Base-by-base conservation (phyloP, 2,329 filamentous ascomycete genomes). In the Clonostachys solani region DNA sequence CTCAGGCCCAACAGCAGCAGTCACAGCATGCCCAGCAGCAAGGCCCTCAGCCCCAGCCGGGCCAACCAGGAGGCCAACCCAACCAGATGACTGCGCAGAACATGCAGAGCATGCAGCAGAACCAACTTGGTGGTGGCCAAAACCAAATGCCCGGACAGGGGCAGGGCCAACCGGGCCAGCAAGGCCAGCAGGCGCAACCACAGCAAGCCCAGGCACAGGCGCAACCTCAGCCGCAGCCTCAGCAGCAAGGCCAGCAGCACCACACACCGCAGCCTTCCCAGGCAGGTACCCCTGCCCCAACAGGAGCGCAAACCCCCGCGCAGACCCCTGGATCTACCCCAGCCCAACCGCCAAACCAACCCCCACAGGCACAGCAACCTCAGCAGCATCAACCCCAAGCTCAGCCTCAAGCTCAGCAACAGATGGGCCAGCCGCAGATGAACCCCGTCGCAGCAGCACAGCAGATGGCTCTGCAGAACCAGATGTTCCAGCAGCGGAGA, bases 81-180 rank as follows among this genome's bases (percentile, higher is more conserved):
- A 72, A 71, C 17, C 77, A 80, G 51, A 75, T 79, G 65, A 74
- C 66, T 35, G 64, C 71, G 5, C 75, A 75, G 50, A 69, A 68
- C 46, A 61, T 78, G 50, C 68, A 67, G 44, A 65, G 57, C 42
- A 62, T 75, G 50, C 69, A 74, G 46, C 68, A 71, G 49, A 67
- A 62, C 10, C 68, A 69, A 41, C 59, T 71, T 40, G 68, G 64
- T 33, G 60, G 49, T 34, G 51, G 56, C 19, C 61, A 62, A 44
- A 56, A 53, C 37, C 60, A 59, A 47, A 61, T 62, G 59, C 56
- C 51, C 34, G 60, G 52, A 6, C 61, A 64, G 44, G 23, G 23
- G 7, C 61, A 58, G 35, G 51, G 53, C 13, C 61, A 60, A 38
- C 61, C 63, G 33, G 55, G 50, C 5, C 61, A 62, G 5, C 58